Conservation (phyloP, 192 early-diverging fungal genomes). For the Umbelopsis ramanniana region DNA sequence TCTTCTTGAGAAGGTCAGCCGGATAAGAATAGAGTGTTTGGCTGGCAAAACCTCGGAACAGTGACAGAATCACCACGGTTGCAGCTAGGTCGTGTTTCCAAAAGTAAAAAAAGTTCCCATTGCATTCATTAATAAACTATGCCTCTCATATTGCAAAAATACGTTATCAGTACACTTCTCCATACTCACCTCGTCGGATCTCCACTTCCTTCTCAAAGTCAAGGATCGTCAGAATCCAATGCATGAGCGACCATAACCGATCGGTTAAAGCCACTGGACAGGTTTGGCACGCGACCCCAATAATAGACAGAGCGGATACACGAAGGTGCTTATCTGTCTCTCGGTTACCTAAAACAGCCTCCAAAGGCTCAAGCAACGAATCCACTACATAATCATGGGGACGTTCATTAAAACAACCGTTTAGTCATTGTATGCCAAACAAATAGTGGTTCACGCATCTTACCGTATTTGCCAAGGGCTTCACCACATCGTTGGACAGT, state of each 20-base stretch:
- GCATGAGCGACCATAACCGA: constrained; percentile 67
- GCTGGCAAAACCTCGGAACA: constrained; percentile 71
- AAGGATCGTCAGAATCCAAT: constrained; percentile 72
- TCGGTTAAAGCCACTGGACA: constrained; percentile 70
- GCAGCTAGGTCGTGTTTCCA: constrained; percentile 54
- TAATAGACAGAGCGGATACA: constrained; percentile 69
- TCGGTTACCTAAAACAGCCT: constrained; percentile 34
- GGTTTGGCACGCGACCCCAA: constrained; percentile 71
- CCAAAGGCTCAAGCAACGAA: constrained; percentile 40
- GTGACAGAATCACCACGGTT: constrained; percentile 65
- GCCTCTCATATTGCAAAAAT: background rate
- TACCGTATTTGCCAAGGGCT: constrained; percentile 76
- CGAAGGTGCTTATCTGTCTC: constrained; percentile 41
- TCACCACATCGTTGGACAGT: constrained; percentile 82
- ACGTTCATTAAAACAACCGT: too few relatives aligned
- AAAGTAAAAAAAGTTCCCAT: background rate
- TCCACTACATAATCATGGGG: constrained; percentile 27
- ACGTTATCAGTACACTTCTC: background rate
- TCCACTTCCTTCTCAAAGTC: constrained; percentile 64
- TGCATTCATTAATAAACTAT: background rate
- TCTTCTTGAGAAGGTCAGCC: constrained; percentile 55
- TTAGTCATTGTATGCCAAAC: background rate
- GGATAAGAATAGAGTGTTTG: constrained; percentile 62
- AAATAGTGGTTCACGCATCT: constrained; percentile 15
- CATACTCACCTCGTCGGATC: constrained; percentile 61